Evolutionary conservation across 2,329 filamentous ascomycete species (phyloP), one percentile per base, ranked within the genome.

Genomic region (Alternaria consortialis): DNA sequence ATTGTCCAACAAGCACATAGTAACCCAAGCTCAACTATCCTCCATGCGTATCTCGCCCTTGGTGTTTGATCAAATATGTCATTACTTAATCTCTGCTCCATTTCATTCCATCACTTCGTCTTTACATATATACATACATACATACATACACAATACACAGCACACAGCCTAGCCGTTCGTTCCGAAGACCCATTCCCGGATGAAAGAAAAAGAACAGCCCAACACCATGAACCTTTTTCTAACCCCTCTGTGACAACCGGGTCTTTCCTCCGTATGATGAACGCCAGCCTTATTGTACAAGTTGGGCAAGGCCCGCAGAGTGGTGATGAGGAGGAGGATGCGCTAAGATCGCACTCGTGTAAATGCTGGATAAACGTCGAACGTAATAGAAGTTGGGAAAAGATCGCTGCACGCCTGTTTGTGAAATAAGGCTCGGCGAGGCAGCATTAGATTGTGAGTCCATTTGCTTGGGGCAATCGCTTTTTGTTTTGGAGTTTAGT

Each of bases 241-340:
- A 44, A 25, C 34, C 27, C 37, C 29, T 53, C 25, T 31, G 31
- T 48, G 36, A 13, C 31, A 50, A 29, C 25, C 20, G 40, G 37
- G 17, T 53, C 37, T 53, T 53, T 44, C 51, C 27, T 52, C 53
- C 47, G 44, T 36, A 37, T 50, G 36, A 60, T 40, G 53, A 59
- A 62, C 65, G 62, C 65, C 62, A 60, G 52, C 55, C 8, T 48
- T 68, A 67, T 65, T 62, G 62, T 67, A 68, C 66, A 68, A 31
- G 46, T 7, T 57, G 58, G 62, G 64, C 39, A 55, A 46, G 13
- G 51, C 65, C 56, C 56, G 52, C 54, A 63, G 66, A 69, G 65
- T 63, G 65, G 66, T 63, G 66, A 63, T 59, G 47, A 39, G 51
- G 56, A 56, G 39, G 46, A 25, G 7, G 36, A 46, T 56, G 52